Percentiles rank a stretch among this genome's conserved stretches.
Conservation (phyloP, 495 filamentous ascomycete species). For the Daldinia decipiens region DNA sequence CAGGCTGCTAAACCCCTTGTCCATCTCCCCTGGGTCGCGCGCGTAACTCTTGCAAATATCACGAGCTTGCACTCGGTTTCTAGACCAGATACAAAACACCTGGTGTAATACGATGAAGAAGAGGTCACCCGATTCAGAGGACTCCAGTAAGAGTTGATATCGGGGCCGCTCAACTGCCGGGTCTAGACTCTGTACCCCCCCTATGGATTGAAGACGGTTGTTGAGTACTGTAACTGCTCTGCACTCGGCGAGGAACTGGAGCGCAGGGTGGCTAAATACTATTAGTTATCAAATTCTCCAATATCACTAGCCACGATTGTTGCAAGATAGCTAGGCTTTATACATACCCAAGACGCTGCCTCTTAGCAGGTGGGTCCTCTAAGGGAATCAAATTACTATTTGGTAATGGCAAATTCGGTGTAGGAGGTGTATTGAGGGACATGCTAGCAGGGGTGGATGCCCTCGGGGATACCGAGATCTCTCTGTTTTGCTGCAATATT, state of each 20-base stretch:
- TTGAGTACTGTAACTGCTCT: constrained; percentile 1
- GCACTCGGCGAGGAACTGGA: constrained; percentile 26
- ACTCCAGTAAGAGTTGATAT: constrained; percentile 64
- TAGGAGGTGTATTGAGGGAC: constrained; percentile 34
- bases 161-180: constrained; percentile 61
- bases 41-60: constrained; percentile 18
- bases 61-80: constrained; percentile 23
- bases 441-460: not conserved
- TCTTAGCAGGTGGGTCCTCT: constrained; percentile 42
- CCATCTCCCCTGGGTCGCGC: constrained; percentile 33
- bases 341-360: constrained; percentile 43
- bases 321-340: not conserved
- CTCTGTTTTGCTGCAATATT: not conserved
- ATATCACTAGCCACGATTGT: not conserved
- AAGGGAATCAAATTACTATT: not conserved
- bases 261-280: constrained; percentile 14
- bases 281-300: constrained; percentile 5
- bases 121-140: constrained; percentile 64
- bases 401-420: constrained; percentile 24
- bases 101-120: constrained; percentile 77
- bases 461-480: not conserved
- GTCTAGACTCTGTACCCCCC: constrained; percentile 23
- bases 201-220: not conserved
- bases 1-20: constrained; percentile 54
- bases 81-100: constrained; percentile 66